Evolutionary conservation across 164 flowering plant genomes (phyloP).

Genomic region (Sextonia rubra): DNA sequence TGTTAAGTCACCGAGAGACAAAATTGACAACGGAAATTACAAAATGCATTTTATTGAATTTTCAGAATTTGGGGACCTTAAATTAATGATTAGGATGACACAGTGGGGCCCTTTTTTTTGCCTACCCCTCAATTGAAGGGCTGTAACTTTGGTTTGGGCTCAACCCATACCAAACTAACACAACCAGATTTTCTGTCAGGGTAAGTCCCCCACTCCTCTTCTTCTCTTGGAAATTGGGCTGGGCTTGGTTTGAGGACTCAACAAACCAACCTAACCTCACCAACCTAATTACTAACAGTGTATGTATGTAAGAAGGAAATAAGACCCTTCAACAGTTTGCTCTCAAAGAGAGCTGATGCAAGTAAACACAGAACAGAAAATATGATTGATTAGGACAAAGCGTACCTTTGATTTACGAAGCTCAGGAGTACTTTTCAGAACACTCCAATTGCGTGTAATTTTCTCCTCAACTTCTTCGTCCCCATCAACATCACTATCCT

Average conservation of each 20-base stretch:
- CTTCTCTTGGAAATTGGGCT: no score
- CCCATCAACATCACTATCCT: conserved; percentile 54
- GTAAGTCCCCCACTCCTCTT: no score
- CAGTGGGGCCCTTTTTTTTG: no score
- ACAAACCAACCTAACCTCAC: neutral
- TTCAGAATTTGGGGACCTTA: no score
- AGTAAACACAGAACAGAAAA: neutral
- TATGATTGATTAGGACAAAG: neutral
- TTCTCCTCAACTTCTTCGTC: conserved; percentile 53
- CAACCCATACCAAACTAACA: no score
- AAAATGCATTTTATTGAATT: no score
- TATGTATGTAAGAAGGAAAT: neutral
- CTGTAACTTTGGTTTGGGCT: no score
- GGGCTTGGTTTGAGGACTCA: neutral
- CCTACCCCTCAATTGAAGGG: no score
- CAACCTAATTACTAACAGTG: neutral
- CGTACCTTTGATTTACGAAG: conserved; percentile 67
- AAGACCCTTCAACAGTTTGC: neutral
- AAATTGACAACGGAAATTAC: no score
- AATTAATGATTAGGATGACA: no score
- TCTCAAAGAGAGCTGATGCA: neutral
- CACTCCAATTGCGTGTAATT: conserved; percentile 85
- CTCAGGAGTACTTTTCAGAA: conserved; percentile 66
- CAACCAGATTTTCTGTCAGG: no score
- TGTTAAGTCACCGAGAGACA: no score